These are phyloP conservation scores for Imleria badia DNA, from an alignment of 768 basidiomycete species.

Conservation along the genomic window DNA sequence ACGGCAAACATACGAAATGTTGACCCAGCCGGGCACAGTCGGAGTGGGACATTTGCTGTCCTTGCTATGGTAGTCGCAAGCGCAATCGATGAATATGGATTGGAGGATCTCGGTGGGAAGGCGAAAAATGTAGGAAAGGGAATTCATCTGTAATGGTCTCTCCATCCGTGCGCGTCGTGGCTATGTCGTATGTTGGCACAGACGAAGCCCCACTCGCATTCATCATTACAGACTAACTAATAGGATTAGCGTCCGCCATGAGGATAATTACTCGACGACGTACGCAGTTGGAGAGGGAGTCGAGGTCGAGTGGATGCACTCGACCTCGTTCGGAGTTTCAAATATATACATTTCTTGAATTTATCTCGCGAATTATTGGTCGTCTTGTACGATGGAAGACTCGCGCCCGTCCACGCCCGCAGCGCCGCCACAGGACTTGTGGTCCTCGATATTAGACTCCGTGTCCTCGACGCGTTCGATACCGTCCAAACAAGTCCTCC, in stretches of 20 bases:
- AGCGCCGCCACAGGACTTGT: slow-evolving; percentile 77
- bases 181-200: no score
- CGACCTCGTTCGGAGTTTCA: slow-evolving; percentile 26
- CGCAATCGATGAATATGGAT: slow-evolving; percentile 11
- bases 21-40: background rate
- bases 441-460: slow-evolving; percentile 90
- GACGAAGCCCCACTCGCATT: no score
- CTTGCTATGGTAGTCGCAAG: background rate
- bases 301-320: no score
- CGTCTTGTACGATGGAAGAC: slow-evolving; percentile 33
- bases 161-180: no score
- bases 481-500: slow-evolving; percentile 82
- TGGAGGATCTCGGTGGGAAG: slow-evolving; percentile 17
- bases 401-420: slow-evolving; percentile 70
- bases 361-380: background rate
- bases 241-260: no score
- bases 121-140: slow-evolving; percentile 2
- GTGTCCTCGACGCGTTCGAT: slow-evolving; percentile 79
- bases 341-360: background rate
- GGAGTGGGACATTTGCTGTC: no score
- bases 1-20: slow-evolving; percentile 14
- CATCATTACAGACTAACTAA: no score
- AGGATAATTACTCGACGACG: no score
- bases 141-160: slow-evolving; percentile 4
- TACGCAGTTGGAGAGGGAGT: no score